Percentiles rank a stretch among this genome's conserved stretches.
phyloP scores from a whole-genome alignment of 108 stramenopile species.

The Pseudonitzschia pungens region DNA sequence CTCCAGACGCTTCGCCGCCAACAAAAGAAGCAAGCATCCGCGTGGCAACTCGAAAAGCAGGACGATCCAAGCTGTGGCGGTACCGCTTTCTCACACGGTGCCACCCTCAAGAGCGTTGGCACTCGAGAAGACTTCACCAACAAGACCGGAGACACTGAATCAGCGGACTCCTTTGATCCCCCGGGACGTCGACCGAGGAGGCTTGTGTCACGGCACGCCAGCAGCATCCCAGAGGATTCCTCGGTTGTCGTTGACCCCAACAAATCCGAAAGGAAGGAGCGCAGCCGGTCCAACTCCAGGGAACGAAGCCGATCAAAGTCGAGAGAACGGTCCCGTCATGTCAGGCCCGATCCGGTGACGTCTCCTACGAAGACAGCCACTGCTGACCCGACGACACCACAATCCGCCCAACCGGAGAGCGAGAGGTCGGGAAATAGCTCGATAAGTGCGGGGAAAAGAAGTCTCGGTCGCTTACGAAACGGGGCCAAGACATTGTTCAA shows the following conservation, averaged over 20 bases:
- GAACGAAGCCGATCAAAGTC: background rate
- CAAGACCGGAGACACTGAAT: background rate
- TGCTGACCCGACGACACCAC: too few relatives aligned
- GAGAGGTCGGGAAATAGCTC: background rate
- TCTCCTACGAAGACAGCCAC: too few relatives aligned
- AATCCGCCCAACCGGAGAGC: too few relatives aligned
- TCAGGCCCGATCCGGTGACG: background rate
- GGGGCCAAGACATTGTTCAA: background rate
- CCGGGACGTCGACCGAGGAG: constrained; percentile 12
- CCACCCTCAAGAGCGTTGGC: too few relatives aligned
- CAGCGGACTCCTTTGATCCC: background rate
- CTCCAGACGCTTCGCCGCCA: constrained; percentile 15
- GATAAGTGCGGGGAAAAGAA: background rate
- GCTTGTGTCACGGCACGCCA: background rate
- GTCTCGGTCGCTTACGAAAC: background rate
- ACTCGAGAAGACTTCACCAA: background rate
- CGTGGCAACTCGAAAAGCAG: background rate
- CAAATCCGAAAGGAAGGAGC: background rate
- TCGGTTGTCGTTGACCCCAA: background rate
- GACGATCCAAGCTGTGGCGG: background rate
- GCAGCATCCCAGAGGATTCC: background rate
- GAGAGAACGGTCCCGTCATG: background rate
- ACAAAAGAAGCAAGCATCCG: constrained; percentile 14
- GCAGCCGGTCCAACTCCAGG: background rate
- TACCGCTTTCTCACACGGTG: background rate